Conservation (phyloP, 306 rosid genomes). For the Vigna radiata region DNA sequence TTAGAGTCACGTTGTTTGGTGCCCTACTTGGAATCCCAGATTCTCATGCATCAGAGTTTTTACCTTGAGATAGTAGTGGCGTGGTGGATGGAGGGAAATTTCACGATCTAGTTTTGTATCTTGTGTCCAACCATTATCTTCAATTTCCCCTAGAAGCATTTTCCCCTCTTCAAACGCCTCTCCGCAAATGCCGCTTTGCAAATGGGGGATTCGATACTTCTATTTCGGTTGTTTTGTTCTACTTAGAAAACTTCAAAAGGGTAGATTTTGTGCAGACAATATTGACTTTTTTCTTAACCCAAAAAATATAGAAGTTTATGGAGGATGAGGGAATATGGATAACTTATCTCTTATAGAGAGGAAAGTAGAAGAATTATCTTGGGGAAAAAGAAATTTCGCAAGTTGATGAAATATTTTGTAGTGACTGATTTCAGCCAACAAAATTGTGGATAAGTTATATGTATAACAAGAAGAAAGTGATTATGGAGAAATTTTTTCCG, state of each 20-base stretch:
- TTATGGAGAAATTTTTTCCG: conserved; percentile 6
- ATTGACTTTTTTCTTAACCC: not conserved
- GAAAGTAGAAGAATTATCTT: not conserved
- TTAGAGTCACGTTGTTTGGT: too few species aligned
- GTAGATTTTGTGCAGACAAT: not conserved
- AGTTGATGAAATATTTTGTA: conserved; percentile 30
- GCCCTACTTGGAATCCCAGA: too few species aligned
- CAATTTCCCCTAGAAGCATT: too few species aligned
- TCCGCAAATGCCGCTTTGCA: too few species aligned
- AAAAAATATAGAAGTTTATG: not conserved
- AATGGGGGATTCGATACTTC: conserved; percentile 47
- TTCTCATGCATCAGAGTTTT: too few species aligned
- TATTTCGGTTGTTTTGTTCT: conserved; percentile 35
- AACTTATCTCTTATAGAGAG: conserved; percentile 1
- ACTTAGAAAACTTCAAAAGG: conserved; percentile 8
- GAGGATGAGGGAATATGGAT: not conserved
- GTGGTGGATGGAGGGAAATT: too few species aligned
- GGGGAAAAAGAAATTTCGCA: not conserved
- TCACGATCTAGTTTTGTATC: too few species aligned
- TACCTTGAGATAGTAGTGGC: too few species aligned
- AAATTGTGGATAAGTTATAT: conserved; percentile 16
- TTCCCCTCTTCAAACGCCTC: too few species aligned
- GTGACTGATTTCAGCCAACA: conserved; percentile 14
- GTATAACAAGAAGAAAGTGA: not conserved
- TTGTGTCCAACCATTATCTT: too few species aligned